Base-by-base conservation (phyloP, 192 early-diverging fungal species). In the Coemansia sp. region DNA sequence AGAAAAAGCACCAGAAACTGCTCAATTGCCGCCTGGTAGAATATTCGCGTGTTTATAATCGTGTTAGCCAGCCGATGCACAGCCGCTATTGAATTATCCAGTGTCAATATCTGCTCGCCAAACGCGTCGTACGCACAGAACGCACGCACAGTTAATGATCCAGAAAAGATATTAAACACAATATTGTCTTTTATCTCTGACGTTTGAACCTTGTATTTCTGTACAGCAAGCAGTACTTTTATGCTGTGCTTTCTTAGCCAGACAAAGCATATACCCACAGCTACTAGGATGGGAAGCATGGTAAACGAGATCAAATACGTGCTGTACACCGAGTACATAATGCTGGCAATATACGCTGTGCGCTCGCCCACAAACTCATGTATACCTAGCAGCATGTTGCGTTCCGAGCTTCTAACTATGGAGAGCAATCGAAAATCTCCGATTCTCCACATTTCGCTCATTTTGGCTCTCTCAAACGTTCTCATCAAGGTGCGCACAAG, bases 141-240 rank as follows among this genome's bases (percentile, higher is more conserved):
- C 23, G 27, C 69, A 11, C 73, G 73, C 49, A 76, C 68, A 3
- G 64, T 59, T 8, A 49, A 48, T 19, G 68, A 62, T 45, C 73
- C 73, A 9, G 73, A 76, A 35, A 76, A 59, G 37, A 66, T 8
- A 9, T 66, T 24, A 21, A 62, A 24, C 11, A 47, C 35, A 0
- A 35, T 32, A 6, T 50, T 48, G 10, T 63, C 56, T 39, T 59
- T 23, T 2, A 23, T 14, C 3, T 41, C 9, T 19, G 4, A 4
- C 32, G 37, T 41, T 10, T 52, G 35, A 7, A 15, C 11, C 14
- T 48, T 41, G 56, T 29, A 48, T 29, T n/a, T 14, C 43, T 69
- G 67, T 4, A 76, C 38, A 3, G 38, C 4, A 6, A 1, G 19
- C 49, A 76, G 19, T n/a, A 61, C 50, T 8, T 51, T 9, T 2